These are phyloP conservation scores for Fusarium scirpi DNA, from an alignment of 2,329 filamentous ascomycete genomes.

Conservation along the genomic window DNA sequence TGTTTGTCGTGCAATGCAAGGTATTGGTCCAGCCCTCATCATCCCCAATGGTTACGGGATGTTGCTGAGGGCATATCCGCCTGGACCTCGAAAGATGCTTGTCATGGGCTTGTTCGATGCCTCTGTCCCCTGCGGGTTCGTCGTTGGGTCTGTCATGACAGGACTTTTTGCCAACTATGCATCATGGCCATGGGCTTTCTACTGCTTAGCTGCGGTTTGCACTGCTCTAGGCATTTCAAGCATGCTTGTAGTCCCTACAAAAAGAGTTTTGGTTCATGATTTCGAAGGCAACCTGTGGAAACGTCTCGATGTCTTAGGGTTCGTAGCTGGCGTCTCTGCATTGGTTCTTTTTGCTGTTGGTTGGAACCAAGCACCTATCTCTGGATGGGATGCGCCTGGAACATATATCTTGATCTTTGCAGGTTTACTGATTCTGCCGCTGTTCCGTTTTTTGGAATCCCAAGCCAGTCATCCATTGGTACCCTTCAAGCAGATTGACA, in stretches of 20 bases:
- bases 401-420: constrained; percentile 39
- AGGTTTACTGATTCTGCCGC: constrained; percentile 29
- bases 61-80: constrained; percentile 43
- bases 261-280: constrained; percentile 38
- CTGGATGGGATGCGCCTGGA: constrained; percentile 31
- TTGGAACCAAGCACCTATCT: constrained; percentile 43
- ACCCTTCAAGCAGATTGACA: constrained; percentile 39
- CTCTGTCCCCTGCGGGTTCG: constrained; percentile 41
- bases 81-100: constrained; percentile 41
- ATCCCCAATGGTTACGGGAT: constrained; percentile 43
- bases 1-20: constrained; percentile 44
- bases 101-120: constrained; percentile 44
- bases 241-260: constrained; percentile 39
- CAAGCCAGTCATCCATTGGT: constrained; percentile 42
- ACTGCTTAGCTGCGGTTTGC: constrained; percentile 39
- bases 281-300: constrained; percentile 45
- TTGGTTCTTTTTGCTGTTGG: constrained; percentile 43
- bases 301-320: constrained; percentile 39
- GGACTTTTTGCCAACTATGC: constrained; percentile 40
- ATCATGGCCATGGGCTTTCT: constrained; percentile 46
- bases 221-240: constrained; percentile 38
- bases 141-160: constrained; percentile 44
- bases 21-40: constrained; percentile 41
- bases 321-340: constrained; percentile 24
- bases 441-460: constrained; percentile 36